phyloP scores from a whole-genome alignment of 2,329 filamentous ascomycete species.

The Colletotrichum destructivum region DNA sequence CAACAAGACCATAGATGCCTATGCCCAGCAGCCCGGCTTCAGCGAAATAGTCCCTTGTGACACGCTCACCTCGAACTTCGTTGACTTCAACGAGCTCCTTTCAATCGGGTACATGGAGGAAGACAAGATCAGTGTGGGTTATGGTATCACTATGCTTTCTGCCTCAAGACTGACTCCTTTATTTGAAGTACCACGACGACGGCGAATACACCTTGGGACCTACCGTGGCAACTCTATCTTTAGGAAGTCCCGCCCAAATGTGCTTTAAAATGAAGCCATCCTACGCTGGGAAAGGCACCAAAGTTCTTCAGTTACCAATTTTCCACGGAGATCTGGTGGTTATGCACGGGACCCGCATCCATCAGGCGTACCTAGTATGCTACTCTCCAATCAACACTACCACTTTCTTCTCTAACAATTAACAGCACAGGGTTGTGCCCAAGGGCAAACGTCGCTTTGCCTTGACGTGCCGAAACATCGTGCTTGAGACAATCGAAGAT shows the following conservation, averaged over 20 bases:
- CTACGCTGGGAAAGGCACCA: conserved; percentile 28
- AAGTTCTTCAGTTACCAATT: conserved; percentile 59
- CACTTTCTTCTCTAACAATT: conserved; percentile 43
- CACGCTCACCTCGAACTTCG: conserved; percentile 47
- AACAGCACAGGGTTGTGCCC: conserved; percentile 67
- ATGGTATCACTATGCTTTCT: neutral
- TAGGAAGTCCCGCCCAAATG: conserved; percentile 73
- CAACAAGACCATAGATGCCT: conserved; percentile 39
- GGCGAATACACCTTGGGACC: conserved; percentile 75
- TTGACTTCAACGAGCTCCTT: conserved; percentile 75
- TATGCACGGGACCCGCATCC: conserved; percentile 74
- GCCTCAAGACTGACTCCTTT: neutral
- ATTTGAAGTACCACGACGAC: conserved; percentile 74
- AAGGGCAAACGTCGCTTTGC: conserved; percentile 68
- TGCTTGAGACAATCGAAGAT: conserved; percentile 56
- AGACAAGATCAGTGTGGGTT: conserved; percentile 68
- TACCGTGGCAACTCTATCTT: conserved; percentile 73
- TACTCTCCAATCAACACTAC: neutral
- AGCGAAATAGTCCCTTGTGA: conserved; percentile 23
- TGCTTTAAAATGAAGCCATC: conserved; percentile 67
- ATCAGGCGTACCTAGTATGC: conserved; percentile 70
- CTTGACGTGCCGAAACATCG: conserved; percentile 69
- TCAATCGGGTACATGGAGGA: conserved; percentile 74
- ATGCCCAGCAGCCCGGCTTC: conserved; percentile 1
- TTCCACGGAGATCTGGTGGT: conserved; percentile 76